These are phyloP conservation scores for Penicillium sp. DNA, from an alignment of 2,329 filamentous ascomycete species.

Conservation along the genomic window DNA sequence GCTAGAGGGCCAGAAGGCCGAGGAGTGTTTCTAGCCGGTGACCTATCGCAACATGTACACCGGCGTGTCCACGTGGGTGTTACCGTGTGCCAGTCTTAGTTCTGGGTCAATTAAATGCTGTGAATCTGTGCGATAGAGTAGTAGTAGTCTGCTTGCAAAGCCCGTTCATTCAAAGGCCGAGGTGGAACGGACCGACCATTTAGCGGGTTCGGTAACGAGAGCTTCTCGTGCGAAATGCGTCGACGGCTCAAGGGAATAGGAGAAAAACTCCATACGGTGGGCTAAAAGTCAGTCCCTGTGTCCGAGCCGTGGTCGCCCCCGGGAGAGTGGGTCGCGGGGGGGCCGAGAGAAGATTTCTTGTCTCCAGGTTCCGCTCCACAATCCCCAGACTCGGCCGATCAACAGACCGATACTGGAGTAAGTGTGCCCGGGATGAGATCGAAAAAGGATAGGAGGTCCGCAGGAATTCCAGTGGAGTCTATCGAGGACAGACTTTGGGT, in stretches of 20 bases:
- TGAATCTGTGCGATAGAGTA: not conserved
- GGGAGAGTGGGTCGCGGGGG: conserved; percentile 19
- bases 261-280: not conserved
- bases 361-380: conserved; percentile 15
- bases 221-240: not conserved
- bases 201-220: not conserved
- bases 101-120: not conserved
- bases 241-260: not conserved
- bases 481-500: not conserved
- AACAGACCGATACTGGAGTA: conserved; percentile 3
- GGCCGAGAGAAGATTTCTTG: conserved; percentile 1
- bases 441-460: not conserved
- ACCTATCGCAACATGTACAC: not conserved
- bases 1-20: conserved; percentile 8
- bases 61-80: not conserved
- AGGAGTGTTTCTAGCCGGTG: not conserved
- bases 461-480: not conserved
- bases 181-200: conserved; percentile 6
- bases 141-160: not conserved
- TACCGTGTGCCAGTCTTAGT: not conserved
- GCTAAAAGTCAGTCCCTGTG: not conserved
- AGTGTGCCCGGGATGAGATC: conserved; percentile 9
- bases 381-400: conserved; percentile 7
- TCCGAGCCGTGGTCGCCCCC: not conserved
- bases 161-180: conserved; percentile 2